phyloP scores from a whole-genome alignment of 805 yeast genomes.

The Komagataella mondaviorum region DNA sequence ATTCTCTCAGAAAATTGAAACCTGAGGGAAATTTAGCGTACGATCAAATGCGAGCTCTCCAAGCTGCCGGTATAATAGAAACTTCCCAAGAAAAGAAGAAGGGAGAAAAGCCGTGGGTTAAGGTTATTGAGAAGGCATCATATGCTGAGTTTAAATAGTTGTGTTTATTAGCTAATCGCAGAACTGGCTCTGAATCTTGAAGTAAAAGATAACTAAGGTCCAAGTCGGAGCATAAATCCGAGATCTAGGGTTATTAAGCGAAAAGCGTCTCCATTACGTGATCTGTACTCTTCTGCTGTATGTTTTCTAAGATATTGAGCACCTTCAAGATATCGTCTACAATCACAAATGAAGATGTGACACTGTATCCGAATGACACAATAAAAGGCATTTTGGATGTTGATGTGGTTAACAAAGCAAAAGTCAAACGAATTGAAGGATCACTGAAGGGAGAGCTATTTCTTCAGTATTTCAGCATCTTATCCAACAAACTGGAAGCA shows the following conservation, averaged over 20 bases:
- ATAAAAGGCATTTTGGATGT: neutral
- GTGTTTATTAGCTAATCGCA: neutral
- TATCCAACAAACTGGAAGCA: neutral
- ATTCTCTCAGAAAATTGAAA: constrained; percentile 67
- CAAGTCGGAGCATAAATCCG: neutral
- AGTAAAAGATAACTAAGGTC: too few relatives aligned
- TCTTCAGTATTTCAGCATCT: neutral
- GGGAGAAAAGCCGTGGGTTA: constrained; percentile 55
- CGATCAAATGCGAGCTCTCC: constrained; percentile 72
- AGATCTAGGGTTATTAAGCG: neutral
- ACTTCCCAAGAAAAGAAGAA: constrained; percentile 60
- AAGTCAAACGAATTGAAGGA: neutral
- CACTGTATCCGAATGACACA: neutral
- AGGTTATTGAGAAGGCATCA: constrained; percentile 84
- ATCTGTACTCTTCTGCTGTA: neutral
- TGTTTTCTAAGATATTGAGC: neutral
- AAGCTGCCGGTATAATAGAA: constrained; percentile 78
- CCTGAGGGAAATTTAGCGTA: constrained; percentile 84
- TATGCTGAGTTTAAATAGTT: constrained; percentile 71
- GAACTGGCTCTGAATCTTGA: neutral
- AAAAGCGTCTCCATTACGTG: neutral
- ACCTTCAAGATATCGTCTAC: neutral
- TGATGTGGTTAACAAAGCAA: neutral
- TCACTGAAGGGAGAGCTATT: neutral
- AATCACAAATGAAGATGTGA: neutral